Conservation (phyloP, 352 stramenopile genomes). For the Globisporangium echinulatum region DNA sequence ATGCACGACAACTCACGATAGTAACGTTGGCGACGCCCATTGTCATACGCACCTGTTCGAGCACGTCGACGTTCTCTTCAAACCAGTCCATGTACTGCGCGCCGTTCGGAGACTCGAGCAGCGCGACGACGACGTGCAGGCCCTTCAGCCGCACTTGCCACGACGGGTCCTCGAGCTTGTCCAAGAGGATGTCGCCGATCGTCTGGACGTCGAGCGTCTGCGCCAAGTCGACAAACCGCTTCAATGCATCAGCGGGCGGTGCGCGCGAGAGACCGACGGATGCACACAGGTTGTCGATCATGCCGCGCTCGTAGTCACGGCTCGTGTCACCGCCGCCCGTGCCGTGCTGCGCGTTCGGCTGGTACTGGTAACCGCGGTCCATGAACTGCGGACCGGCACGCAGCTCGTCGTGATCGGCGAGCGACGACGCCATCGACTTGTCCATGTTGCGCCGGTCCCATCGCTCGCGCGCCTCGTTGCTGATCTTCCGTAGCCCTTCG, state of each 20-base stretch:
- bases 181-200: constrained; percentile 80
- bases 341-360: constrained; percentile 53
- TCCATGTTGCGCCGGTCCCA: constrained; percentile 88
- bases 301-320: constrained; percentile 77
- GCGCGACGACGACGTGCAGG: constrained; percentile 69
- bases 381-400: constrained; percentile 53
- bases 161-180: constrained; percentile 80
- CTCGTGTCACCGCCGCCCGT: constrained; percentile 69
- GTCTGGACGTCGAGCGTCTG: constrained; percentile 81
- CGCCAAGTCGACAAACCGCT: constrained; percentile 81
- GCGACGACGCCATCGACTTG: constrained; percentile 85
- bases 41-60: constrained; percentile 39
- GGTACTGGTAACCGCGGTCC: constrained; percentile 65
- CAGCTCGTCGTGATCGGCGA: constrained; percentile 82
- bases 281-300: constrained; percentile 82
- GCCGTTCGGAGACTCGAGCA: constrained; percentile 64
- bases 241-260: constrained; percentile 66
- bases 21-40: constrained; percentile 10
- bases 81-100: constrained; percentile 74
- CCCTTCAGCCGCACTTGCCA: constrained; percentile 82
- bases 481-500: constrained; percentile 79
- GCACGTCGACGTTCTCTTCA: constrained; percentile 75
- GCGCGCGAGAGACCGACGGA: constrained; percentile 68
- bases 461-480: constrained; percentile 65
- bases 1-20: not conserved